These are phyloP conservation scores for Globisporangium iwayamae DNA, from an alignment of 352 stramenopile genomes.

Conservation along the genomic window DNA sequence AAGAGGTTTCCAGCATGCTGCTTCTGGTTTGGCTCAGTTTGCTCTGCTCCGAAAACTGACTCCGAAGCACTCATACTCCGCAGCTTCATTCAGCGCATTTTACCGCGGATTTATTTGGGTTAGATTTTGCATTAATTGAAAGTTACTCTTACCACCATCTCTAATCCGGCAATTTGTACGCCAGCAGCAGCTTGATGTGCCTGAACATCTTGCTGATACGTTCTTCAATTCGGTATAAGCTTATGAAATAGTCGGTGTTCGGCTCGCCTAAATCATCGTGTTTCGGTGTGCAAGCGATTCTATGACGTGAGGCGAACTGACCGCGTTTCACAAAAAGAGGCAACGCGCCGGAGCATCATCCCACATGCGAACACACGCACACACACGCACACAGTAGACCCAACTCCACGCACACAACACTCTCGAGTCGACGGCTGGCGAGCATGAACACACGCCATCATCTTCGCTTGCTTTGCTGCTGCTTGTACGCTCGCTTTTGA, in stretches of 20 bases:
- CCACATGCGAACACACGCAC: not conserved
- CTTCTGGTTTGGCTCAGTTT: too few relatives aligned
- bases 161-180: too few relatives aligned
- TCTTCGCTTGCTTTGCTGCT: too few relatives aligned
- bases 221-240: not conserved
- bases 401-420: not conserved
- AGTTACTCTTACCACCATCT: too few relatives aligned
- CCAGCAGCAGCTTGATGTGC: too few relatives aligned
- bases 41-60: too few relatives aligned
- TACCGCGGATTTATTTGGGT: too few relatives aligned
- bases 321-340: not conserved
- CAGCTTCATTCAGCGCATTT: too few relatives aligned
- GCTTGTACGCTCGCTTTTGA: not conserved
- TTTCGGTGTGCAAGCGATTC: slow-evolving; percentile 3
- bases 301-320: not conserved
- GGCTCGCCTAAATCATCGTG: not conserved
- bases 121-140: too few relatives aligned
- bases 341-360: not conserved
- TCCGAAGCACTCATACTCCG: too few relatives aligned
- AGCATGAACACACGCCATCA: slow-evolving; percentile 1
- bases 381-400: not conserved
- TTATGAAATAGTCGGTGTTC: too few relatives aligned
- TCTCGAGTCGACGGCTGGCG: not conserved
- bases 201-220: not conserved
- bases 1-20: too few relatives aligned